Evolutionary conservation across 2,329 filamentous ascomycete genomes (phyloP).

Genomic region (Keithomyces neogunnii): DNA sequence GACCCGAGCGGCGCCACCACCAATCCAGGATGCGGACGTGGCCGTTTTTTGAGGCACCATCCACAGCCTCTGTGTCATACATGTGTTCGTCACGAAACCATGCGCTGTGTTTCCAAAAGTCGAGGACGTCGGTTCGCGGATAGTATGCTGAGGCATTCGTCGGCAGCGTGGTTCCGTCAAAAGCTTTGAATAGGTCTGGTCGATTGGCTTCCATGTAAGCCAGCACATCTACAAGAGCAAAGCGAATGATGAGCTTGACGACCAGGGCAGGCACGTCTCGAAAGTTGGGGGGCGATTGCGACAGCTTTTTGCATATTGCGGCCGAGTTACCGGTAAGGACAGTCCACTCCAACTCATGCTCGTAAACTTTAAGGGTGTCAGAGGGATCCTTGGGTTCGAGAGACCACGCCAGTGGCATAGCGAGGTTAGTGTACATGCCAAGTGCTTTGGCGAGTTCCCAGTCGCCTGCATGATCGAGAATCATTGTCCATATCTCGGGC

Average conservation of each 20-base stretch:
- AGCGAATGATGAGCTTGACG: conserved; percentile 85
- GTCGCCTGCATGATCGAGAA: conserved; percentile 76
- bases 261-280: conserved; percentile 67
- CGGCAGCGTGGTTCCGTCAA: conserved; percentile 76
- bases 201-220: conserved; percentile 55
- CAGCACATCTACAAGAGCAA: conserved; percentile 72
- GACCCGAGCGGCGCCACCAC: conserved; percentile 74
- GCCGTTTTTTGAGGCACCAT: conserved; percentile 78
- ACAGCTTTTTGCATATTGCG: conserved; percentile 66
- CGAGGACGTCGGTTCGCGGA: conserved; percentile 72
- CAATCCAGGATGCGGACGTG: conserved; percentile 81
- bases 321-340: conserved; percentile 64
- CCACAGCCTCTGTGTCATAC: conserved; percentile 76
- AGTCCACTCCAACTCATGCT: conserved; percentile 76
- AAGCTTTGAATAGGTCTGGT: conserved; percentile 72
- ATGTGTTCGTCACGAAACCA: conserved; percentile 73
- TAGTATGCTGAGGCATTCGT: conserved; percentile 85
- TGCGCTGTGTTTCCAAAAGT: conserved; percentile 82
- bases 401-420: conserved; percentile 63
- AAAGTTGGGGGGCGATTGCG: conserved; percentile 61
- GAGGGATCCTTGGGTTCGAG: conserved; percentile 48
- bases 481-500: conserved; percentile 80
- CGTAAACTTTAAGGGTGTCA: conserved; percentile 61
- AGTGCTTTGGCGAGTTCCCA: conserved; percentile 85
- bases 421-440: conserved; percentile 70